phyloP scores from a whole-genome alignment of 225 moss, liverwort and hornwort genomes.

The Polytrichum commune region DNA sequence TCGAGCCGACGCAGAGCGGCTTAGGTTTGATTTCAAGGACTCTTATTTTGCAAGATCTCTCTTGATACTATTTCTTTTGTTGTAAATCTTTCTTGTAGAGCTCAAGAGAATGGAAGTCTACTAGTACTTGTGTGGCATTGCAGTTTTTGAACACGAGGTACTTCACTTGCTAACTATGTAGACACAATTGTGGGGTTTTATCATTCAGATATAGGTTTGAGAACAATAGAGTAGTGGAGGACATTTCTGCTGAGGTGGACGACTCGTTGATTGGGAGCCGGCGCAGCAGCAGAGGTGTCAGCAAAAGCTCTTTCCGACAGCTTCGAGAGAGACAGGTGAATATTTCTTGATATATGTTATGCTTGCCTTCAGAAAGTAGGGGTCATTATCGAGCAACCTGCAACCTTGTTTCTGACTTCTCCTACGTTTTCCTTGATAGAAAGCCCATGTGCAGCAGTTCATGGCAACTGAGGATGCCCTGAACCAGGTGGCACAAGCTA shows the following conservation, averaged over 20 bases:
- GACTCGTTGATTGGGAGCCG: constrained; percentile 59
- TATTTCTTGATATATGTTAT: neutral
- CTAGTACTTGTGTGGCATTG: too few relatives aligned
- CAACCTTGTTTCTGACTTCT: constrained; percentile 9
- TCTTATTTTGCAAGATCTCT: neutral
- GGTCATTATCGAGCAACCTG: too few relatives aligned
- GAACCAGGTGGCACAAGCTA: constrained; percentile 79
- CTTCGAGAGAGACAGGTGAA: constrained; percentile 94
- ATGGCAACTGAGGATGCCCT: constrained; percentile 95
- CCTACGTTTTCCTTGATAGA: constrained; percentile 42
- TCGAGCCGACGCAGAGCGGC: constrained; percentile 87
- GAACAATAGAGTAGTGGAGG: constrained; percentile 79
- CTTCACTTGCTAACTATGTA: too few relatives aligned
- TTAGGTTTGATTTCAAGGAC: constrained; percentile 48
- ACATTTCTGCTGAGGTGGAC: constrained; percentile 69
- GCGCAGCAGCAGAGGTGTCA: constrained; percentile 50
- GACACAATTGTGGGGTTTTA: too few relatives aligned
- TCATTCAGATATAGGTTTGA: constrained; percentile 77
- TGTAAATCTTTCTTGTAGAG: too few relatives aligned
- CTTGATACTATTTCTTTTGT: too few relatives aligned
- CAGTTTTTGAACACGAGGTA: too few relatives aligned
- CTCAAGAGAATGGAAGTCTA: too few relatives aligned
- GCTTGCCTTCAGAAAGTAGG: neutral
- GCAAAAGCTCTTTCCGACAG: constrained; percentile 76
- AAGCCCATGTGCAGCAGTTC: constrained; percentile 97